These are phyloP conservation scores for Flueggea neowawraea DNA, from an alignment of 441 rosid species.

Conservation along the genomic window DNA sequence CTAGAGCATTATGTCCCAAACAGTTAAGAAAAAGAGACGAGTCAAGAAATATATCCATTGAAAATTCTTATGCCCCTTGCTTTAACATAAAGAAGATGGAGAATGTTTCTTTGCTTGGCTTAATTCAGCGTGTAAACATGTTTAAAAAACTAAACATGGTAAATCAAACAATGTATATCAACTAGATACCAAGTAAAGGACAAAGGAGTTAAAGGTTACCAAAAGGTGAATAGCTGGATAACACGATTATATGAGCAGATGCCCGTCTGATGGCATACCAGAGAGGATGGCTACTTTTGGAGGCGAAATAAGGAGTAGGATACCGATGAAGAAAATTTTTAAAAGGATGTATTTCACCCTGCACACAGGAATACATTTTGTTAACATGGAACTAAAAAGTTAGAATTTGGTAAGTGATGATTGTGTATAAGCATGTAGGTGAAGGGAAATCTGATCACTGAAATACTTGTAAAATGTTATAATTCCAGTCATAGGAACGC, in stretches of 20 bases:
- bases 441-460: background rate
- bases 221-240: slow-evolving; percentile 60
- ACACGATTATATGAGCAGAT: slow-evolving; percentile 54
- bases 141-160: no score
- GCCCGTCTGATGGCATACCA: slow-evolving; percentile 59
- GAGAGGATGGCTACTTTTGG: slow-evolving; percentile 45
- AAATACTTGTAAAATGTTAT: background rate
- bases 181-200: background rate
- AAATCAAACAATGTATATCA: background rate
- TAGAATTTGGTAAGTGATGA: background rate
- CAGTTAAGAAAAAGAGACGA: no score
- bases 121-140: no score
- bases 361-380: background rate
- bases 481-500: no score
- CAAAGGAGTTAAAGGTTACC: slow-evolving; percentile 29
- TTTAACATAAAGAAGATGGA: no score
- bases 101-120: no score
- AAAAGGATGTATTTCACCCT: slow-evolving; percentile 58
- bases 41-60: no score
- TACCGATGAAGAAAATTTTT: slow-evolving; percentile 45
- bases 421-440: background rate
- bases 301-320: slow-evolving; percentile 46
- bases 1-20: no score
- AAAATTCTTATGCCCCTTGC: no score
- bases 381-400: background rate